phyloP scores from a whole-genome alignment of 2,329 filamentous ascomycete species.

The Trichoderma simmonsii region DNA sequence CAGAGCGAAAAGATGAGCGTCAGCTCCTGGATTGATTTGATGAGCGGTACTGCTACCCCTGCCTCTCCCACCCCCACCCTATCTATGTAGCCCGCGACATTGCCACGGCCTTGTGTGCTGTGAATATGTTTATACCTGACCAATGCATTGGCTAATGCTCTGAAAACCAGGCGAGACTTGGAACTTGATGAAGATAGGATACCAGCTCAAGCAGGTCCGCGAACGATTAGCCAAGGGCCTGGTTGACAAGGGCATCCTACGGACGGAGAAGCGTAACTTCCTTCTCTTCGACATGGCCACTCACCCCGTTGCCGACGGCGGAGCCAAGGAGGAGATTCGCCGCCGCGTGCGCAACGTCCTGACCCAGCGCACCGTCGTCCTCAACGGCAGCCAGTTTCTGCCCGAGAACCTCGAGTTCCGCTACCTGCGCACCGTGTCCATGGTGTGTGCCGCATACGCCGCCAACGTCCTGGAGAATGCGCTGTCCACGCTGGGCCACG shows the following conservation, averaged over 20 bases:
- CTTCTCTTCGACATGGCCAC: slow-evolving; percentile 99
- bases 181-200: slow-evolving; percentile 99
- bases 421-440: slow-evolving; percentile 84
- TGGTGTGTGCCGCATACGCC: slow-evolving; percentile 97
- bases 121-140: not conserved
- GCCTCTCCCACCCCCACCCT: not conserved
- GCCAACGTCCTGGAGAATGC: slow-evolving; percentile 98
- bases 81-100: not conserved
- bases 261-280: slow-evolving; percentile 99
- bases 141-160: not conserved
- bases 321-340: slow-evolving; percentile 96
- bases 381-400: slow-evolving; percentile 81
- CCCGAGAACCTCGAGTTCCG: slow-evolving; percentile 94
- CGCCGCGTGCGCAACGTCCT: slow-evolving; percentile 88
- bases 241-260: slow-evolving; percentile 96
- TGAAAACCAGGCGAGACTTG: slow-evolving; percentile 79
- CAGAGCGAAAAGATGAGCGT: slow-evolving; percentile 99
- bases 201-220: slow-evolving; percentile 98
- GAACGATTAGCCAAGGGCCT: slow-evolving; percentile 95
- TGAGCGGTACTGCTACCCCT: slow-evolving; percentile 71
- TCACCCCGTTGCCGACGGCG: slow-evolving; percentile 92
- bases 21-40: slow-evolving; percentile 96
- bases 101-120: not conserved
- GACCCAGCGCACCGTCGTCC: slow-evolving; percentile 88
- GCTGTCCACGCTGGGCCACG: slow-evolving; percentile 88